Conservation (phyloP, 2,329 filamentous ascomycete species). For the Curvularia sp. region DNA sequence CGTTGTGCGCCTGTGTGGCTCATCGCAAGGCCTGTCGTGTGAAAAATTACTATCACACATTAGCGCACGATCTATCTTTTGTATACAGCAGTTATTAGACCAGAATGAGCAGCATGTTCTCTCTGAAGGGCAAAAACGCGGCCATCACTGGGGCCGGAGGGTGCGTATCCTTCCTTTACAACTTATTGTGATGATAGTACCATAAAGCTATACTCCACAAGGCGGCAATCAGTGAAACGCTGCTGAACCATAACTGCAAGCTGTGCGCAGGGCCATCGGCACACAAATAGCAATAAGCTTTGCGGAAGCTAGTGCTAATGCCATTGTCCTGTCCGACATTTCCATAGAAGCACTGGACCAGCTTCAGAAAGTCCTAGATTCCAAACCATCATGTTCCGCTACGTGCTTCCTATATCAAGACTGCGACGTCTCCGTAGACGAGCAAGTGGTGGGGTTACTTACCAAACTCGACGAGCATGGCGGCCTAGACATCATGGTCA, state of each 20-base stretch:
- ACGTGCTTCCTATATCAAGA: constrained; percentile 53
- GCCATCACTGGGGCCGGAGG: constrained; percentile 4
- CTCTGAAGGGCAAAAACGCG: constrained; percentile 5
- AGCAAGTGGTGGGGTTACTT: constrained; percentile 75
- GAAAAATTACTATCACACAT: background rate
- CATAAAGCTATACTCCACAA: constrained; percentile 5
- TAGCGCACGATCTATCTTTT: background rate
- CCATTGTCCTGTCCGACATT: constrained; percentile 77
- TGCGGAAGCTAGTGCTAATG: constrained; percentile 1
- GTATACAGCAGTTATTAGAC: background rate
- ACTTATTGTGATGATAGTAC: constrained; percentile 2
- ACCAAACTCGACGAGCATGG: constrained; percentile 81
- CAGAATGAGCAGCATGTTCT: constrained; percentile 2
- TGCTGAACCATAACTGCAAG: constrained; percentile 3
- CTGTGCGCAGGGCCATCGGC: constrained; percentile 3
- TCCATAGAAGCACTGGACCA: constrained; percentile 78
- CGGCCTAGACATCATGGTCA: constrained; percentile 90
- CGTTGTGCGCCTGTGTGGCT: background rate
- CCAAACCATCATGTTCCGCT: background rate
- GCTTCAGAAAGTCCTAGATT: constrained; percentile 66
- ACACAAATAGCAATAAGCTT: constrained; percentile 1
- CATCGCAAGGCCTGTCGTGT: background rate
- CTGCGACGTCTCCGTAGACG: constrained; percentile 85
- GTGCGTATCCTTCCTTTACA: constrained; percentile 5
- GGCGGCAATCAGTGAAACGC: background rate